Percentiles rank a stretch among this genome's conserved stretches.
Conservation (phyloP, 495 filamentous ascomycete genomes). For the Stereocaulon alpinum region DNA sequence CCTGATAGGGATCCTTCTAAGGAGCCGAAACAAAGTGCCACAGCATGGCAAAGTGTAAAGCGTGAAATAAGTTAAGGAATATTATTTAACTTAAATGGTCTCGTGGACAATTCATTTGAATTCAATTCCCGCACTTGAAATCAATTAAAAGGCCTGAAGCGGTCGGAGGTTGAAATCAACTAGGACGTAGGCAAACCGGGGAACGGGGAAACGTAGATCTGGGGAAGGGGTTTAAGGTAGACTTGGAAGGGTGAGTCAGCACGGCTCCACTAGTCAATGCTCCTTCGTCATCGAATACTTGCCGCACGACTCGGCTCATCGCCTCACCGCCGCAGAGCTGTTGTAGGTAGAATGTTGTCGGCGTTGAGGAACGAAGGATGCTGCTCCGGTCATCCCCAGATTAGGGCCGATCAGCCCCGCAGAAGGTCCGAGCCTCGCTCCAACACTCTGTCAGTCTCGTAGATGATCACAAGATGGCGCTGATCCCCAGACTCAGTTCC, state of each 20-base stretch:
- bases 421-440: slow-evolving; percentile 2
- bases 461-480: not conserved
- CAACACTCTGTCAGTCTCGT: not conserved
- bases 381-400: not conserved
- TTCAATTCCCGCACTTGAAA: not conserved
- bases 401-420: not conserved
- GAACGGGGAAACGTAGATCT: slow-evolving; percentile 4
- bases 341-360: not conserved
- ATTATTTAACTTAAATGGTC: not conserved
- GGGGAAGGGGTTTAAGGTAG: not conserved
- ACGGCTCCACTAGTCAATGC: not conserved
- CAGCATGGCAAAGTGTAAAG: not conserved
- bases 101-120: not conserved
- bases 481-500: not conserved
- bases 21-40: not conserved
- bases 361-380: not conserved
- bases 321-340: not conserved
- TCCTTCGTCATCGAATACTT: not conserved
- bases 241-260: not conserved
- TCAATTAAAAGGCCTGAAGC: not conserved
- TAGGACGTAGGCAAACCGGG: not conserved
- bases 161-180: not conserved
- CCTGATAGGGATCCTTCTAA: not conserved
- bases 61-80: too few relatives aligned
- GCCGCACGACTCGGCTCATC: slow-evolving; percentile 2